Evolutionary conservation across 768 basidiomycete species (phyloP), one percentile per base, ranked within the genome.

Genomic region (Trametes gibbosa): DNA sequence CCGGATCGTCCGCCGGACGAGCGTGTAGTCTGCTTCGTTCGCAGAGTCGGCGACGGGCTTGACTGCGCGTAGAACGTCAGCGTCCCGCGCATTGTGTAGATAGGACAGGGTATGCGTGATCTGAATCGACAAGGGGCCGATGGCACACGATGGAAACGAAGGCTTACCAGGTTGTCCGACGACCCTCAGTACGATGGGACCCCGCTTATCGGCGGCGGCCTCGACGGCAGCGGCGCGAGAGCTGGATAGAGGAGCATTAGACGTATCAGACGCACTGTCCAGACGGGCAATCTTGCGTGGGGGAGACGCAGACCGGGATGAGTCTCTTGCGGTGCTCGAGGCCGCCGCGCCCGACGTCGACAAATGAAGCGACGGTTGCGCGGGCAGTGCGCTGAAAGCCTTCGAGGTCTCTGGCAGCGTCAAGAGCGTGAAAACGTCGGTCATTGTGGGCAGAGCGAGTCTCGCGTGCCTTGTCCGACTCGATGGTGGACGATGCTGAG

Each of bases 281-380:
- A 87, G 75, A 62, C 87, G 85, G 61, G 85, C 79, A 58, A 82
- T 82, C 77, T 91, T 90, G 73, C 79, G 81, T 63, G 82, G 81
- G 75, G 80, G 83, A 73, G 82, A 82, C 69, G 76, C 81, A 68
- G 76, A 79, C 73, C 78, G 79, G 58, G 61, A 58, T 57, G 52
- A 29, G 58, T 39, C 54, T 78, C 64, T 55, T 77, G 49, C 46
- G 46, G 45, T 58, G 42, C 34, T 10, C 32, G 21, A n/a, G 3
- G 37, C 55, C 29, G 35, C 42, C n/a, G 19, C 23, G 49, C 46
- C n/a, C 53, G 58, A 12, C n/a, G n/a, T n/a, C n/a, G n/a, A n/a
- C n/a, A n/a, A n/a, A n/a, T n/a, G n/a, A n/a, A n/a, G n/a, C n/a
- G n/a, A n/a, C n/a, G 48, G 59, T 16, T 45, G 62, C 17, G 51